A percentile compares a stretch with the other conserved stretches of the same genome.
These are phyloP conservation scores for Gardenia jasminoides DNA, from an alignment of 257 asterid species.

Conservation along the genomic window DNA sequence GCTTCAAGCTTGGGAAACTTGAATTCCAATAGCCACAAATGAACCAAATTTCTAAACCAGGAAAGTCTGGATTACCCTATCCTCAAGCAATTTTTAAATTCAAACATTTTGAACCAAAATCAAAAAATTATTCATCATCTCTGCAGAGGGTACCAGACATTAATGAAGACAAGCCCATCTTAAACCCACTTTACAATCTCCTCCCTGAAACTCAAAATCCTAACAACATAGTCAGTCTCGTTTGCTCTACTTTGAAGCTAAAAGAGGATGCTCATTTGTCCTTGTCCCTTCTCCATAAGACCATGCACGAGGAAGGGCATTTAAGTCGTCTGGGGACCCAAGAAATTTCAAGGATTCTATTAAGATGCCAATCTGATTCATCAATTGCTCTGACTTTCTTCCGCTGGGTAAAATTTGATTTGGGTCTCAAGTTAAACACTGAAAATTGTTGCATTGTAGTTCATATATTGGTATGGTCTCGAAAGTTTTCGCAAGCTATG, in stretches of 20 bases:
- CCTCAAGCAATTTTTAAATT: not conserved
- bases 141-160: conserved; percentile 31
- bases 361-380: conserved; percentile 87
- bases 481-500: conserved; percentile 66
- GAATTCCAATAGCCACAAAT: not conserved
- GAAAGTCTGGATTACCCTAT: not conserved
- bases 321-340: conserved; percentile 45
- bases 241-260: conserved; percentile 55
- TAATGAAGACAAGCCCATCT: conserved; percentile 23
- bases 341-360: conserved; percentile 64
- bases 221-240: conserved; percentile 56
- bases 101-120: not conserved
- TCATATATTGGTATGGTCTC: conserved; percentile 78
- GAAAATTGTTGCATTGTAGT: conserved; percentile 54
- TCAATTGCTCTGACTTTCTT: conserved; percentile 62
- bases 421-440: conserved; percentile 38
- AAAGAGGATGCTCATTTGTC: conserved; percentile 31
- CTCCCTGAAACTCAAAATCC: conserved; percentile 69
- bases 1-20: not conserved
- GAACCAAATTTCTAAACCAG: not conserved
- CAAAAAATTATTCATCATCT: conserved; percentile 22
- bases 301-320: conserved; percentile 40
- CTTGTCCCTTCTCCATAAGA: conserved; percentile 26
- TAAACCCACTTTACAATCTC: conserved; percentile 59
- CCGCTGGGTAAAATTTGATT: conserved; percentile 57